Conservation (phyloP, 1,284 basidiomycete species). For the Exobasidium rhododendri region DNA sequence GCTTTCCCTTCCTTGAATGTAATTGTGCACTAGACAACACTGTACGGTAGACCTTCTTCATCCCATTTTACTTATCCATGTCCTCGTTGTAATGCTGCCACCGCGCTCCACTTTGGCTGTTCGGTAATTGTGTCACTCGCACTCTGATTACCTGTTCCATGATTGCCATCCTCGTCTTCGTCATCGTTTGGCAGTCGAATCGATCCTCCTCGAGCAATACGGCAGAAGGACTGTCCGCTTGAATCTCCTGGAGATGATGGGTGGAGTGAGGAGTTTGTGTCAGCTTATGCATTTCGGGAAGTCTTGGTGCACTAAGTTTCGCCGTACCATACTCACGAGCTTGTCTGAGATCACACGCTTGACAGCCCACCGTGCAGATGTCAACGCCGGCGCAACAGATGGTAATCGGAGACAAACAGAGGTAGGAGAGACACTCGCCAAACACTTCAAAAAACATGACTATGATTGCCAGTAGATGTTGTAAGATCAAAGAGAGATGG, state of each 20-base stretch:
- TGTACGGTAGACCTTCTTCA: too few relatives aligned
- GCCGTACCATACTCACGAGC: background rate
- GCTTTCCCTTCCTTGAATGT: too few relatives aligned
- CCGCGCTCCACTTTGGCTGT: constrained; percentile 6
- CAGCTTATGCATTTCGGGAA: too few relatives aligned
- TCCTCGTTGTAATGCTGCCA: constrained; percentile 1
- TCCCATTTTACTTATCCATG: too few relatives aligned
- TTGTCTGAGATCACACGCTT: background rate
- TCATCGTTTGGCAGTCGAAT: background rate
- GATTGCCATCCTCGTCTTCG: constrained; percentile 1
- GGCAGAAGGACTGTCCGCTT: too few relatives aligned
- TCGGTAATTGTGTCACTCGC: background rate
- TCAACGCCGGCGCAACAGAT: background rate
- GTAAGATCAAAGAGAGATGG: too few relatives aligned
- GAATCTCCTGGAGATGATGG: background rate
- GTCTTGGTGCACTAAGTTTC: too few relatives aligned
- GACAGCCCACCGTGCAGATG: background rate
- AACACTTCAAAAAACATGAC: too few relatives aligned
- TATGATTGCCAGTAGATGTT: too few relatives aligned
- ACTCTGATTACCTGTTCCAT: too few relatives aligned
- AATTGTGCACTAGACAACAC: background rate
- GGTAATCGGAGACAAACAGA: background rate
- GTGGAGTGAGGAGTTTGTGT: too few relatives aligned
- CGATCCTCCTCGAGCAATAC: background rate
- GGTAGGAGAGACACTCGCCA: background rate